A percentile compares a stretch with the other conserved stretches of the same genome.
These are phyloP conservation scores for Diplogelasinospora grovesii DNA, from an alignment of 495 filamentous ascomycete genomes.

Conservation along the genomic window DNA sequence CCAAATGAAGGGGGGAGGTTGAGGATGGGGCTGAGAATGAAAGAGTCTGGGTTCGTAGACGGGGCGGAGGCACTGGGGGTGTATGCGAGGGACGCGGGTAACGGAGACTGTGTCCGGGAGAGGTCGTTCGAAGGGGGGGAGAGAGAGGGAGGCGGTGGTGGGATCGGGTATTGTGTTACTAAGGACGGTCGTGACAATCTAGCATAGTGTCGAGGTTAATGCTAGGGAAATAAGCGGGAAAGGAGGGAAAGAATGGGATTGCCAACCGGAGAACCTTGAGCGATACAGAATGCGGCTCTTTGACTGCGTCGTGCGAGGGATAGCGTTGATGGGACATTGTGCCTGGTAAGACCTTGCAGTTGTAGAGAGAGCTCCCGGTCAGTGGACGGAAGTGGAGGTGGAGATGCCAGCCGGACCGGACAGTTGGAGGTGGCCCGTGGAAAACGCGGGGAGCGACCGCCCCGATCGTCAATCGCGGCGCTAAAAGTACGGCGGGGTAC, in stretches of 20 bases:
- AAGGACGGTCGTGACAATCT: conserved; percentile 50
- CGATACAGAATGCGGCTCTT: conserved; percentile 78
- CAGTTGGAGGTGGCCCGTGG: too few species aligned
- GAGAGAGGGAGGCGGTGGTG: conserved; percentile 20
- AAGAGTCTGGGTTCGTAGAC: conserved; percentile 37
- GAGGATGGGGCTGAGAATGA: conserved; percentile 52
- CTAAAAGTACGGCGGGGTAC: too few species aligned
- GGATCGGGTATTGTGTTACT: conserved; percentile 43
- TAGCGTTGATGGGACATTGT: conserved; percentile 47
- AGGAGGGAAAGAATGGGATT: not conserved
- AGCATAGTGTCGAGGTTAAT: conserved; percentile 4
- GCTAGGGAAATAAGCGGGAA: not conserved
- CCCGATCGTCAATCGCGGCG: too few species aligned
- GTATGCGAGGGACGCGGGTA: conserved; percentile 43
- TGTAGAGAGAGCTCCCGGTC: not conserved
- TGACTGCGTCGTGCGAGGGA: conserved; percentile 52
- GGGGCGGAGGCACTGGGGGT: conserved; percentile 4
- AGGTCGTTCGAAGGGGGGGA: conserved; percentile 5
- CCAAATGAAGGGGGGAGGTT: conserved; percentile 92
- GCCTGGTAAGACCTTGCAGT: conserved; percentile 8
- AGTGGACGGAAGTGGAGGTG: not conserved
- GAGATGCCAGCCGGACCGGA: too few species aligned
- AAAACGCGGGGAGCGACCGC: too few species aligned
- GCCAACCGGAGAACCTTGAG: conserved; percentile 69
- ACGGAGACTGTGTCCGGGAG: conserved; percentile 23